Evolutionary conservation across 768 basidiomycete species (phyloP).

Genomic region (Tricholoma terreum): DNA sequence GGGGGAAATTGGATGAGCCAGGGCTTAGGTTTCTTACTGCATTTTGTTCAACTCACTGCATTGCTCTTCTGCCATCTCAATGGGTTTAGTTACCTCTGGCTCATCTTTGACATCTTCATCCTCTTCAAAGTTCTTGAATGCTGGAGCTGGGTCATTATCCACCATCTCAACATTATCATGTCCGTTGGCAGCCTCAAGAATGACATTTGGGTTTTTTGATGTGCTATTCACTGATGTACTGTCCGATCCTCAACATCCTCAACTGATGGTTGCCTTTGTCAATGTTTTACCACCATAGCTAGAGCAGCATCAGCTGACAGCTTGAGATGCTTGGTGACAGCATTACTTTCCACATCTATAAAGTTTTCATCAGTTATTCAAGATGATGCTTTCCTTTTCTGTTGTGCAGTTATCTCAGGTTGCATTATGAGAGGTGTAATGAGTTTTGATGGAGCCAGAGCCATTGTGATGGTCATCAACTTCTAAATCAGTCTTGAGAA

Average conservation of each 20-base stretch:
- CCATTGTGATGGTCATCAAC: no score
- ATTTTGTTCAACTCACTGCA: neutral
- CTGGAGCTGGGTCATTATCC: no score
- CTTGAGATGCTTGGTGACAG: slow-evolving; percentile 1
- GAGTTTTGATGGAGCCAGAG: no score
- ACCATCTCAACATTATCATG: no score
- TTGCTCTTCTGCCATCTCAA: neutral
- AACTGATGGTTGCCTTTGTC: neutral
- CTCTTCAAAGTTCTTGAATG: no score
- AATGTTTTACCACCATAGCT: neutral
- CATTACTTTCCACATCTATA: neutral
- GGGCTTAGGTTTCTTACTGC: neutral
- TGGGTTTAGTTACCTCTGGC: neutral
- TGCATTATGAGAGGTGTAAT: no score
- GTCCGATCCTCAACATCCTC: neutral
- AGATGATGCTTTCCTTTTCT: neutral
- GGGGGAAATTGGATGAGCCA: neutral
- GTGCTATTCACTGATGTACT: neutral
- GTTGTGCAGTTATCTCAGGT: neutral
- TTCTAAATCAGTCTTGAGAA: no score
- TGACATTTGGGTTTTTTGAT: neutral
- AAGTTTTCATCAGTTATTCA: neutral
- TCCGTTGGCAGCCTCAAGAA: neutral
- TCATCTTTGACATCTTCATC: neutral
- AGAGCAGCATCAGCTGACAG: neutral